These are phyloP conservation scores for Incumbomyces lentus DNA, from an alignment of 2,329 filamentous ascomycete species.

Conservation along the genomic window DNA sequence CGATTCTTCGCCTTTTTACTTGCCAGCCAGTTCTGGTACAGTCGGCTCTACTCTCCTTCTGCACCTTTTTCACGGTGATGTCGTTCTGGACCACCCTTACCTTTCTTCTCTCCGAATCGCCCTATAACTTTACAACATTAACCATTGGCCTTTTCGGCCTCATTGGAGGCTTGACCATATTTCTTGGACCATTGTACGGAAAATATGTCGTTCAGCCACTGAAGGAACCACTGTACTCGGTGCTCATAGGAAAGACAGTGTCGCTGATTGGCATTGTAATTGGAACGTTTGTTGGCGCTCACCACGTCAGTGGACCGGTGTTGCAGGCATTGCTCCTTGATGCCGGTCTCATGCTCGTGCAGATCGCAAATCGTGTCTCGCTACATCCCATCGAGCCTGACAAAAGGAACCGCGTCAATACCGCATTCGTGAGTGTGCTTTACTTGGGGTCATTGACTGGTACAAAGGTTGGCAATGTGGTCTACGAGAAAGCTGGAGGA, in stretches of 20 bases:
- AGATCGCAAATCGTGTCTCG: constrained; percentile 59
- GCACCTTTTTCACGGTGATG: constrained; percentile 51
- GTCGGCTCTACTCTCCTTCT: constrained; percentile 55
- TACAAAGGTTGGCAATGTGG: constrained; percentile 46
- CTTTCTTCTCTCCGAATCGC: constrained; percentile 60
- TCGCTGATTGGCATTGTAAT: constrained; percentile 52
- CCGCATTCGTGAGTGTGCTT: constrained; percentile 64
- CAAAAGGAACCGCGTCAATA: constrained; percentile 65
- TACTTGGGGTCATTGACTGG: constrained; percentile 68
- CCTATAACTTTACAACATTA: constrained; percentile 57
- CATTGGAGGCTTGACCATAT: constrained; percentile 60
- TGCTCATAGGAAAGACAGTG: constrained; percentile 50
- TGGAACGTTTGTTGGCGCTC: constrained; percentile 57
- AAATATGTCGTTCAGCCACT: constrained; percentile 29
- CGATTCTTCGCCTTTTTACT: constrained; percentile 52
- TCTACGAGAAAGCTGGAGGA: constrained; percentile 43
- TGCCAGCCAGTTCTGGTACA: constrained; percentile 60
- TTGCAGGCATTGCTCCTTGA: constrained; percentile 61
- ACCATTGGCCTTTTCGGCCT: constrained; percentile 68
- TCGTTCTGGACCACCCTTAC: constrained; percentile 65
- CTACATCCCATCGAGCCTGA: constrained; percentile 64
- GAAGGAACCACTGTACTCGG: constrained; percentile 53
- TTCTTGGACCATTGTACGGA: constrained; percentile 57
- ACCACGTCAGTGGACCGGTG: constrained; percentile 58
- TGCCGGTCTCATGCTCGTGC: constrained; percentile 58